Base-by-base conservation (phyloP, 768 basidiomycete species). In the Trichaptum fuscoviolaceum region DNA sequence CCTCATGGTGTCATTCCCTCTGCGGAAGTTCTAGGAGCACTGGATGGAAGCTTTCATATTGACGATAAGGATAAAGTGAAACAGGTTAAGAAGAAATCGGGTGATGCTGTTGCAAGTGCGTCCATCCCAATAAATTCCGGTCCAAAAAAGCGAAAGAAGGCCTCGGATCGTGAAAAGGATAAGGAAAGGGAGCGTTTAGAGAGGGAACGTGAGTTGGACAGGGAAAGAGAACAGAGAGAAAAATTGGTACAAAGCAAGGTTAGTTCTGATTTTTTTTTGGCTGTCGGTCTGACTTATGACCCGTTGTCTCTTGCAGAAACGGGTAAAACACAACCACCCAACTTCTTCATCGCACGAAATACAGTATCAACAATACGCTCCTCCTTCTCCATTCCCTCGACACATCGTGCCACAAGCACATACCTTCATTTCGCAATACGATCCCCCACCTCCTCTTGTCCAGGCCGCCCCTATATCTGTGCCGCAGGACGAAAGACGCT, bases 141-240 rank as follows among this genome's bases (percentile, higher is more conserved):
- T 7, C 85, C 89, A 9, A 84, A 84, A 71, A 93, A 92, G 73
- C 79, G 91, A 71, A 92, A 91, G 73, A 91, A 85, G 74, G 75
- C 75, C 9, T 81, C 79, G 1, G 88, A 87, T 24, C 71, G 72
- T 66, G 81, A 71, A 73, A 79, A 71, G 69, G 77, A 73, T 70
- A 79, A 67, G 72, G 79, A 72, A 71, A 34, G 65, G 62, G 42
- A 52, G 10, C 42, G 42, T 12, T 20, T 52, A 12, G 65, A 70
- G 70, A 34, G 58, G 57, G 60, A 69, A 25, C 4, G 62, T 64
- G 63, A 71, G 63, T 62, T 67, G 68, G 65, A 70, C 65, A 65
- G 67, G 69, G 57, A 63, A 24, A 61, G 72, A 62, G 62, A 64
- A 8, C 30, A 30, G 30, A 30, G 30, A 8, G 66, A 68, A 36